Conservation (phyloP, 139 green algal genomes). For the Diplosphaera chodatii region DNA sequence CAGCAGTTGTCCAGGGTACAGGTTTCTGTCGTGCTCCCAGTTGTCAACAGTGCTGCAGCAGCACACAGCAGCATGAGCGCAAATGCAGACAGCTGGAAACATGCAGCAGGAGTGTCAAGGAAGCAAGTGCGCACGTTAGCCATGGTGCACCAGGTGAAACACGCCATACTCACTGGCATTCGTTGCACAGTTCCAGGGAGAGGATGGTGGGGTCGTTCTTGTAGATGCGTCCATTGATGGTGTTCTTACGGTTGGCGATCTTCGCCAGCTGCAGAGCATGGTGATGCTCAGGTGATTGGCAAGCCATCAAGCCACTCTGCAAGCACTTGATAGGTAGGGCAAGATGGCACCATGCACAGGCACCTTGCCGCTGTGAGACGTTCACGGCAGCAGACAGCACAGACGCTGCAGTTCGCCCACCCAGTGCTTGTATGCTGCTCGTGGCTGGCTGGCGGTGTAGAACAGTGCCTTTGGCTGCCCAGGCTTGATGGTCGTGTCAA, state of each 20-base stretch:
- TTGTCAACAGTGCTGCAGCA: not conserved
- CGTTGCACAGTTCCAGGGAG: conserved; percentile 21
- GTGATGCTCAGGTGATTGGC: no score
- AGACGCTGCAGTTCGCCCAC: not conserved
- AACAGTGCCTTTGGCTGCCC: not conserved
- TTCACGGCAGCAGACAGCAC: not conserved
- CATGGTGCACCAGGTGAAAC: no score
- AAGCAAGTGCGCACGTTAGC: no score
- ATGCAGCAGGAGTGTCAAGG: not conserved
- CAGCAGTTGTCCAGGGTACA: not conserved
- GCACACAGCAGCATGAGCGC: not conserved
- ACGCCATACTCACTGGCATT: not conserved
- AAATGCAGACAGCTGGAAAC: not conserved
- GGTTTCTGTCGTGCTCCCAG: not conserved
- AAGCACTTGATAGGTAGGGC: not conserved
- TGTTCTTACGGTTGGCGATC: conserved; percentile 44
- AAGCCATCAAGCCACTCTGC: no score
- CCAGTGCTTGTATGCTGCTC: not conserved
- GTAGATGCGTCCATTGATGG: conserved; percentile 51
- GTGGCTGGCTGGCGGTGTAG: not conserved
- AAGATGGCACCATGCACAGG: no score
- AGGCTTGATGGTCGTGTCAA: not conserved
- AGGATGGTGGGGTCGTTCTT: conserved; percentile 65
- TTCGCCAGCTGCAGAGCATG: not conserved
- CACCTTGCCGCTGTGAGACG: no score